phyloP scores from a whole-genome alignment of 768 basidiomycete genomes.

The Pholiota conissans region DNA sequence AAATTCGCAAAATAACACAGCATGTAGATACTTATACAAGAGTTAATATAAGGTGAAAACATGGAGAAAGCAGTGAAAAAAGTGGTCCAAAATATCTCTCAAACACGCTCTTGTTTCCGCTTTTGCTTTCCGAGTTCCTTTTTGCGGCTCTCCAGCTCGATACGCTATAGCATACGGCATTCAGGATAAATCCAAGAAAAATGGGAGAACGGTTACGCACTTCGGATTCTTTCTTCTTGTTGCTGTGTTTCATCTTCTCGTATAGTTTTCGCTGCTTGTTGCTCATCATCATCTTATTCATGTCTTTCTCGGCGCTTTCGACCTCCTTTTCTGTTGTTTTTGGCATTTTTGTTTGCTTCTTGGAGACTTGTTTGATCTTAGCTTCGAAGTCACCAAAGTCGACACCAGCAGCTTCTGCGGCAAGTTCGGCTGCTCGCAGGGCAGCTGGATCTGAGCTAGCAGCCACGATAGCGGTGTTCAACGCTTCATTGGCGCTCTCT shows the following conservation, averaged over 20 bases:
- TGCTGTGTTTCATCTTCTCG: slow-evolving; percentile 88
- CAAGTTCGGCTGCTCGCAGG: slow-evolving; percentile 85
- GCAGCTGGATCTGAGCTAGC: slow-evolving; percentile 56
- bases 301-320: slow-evolving; percentile 66
- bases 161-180: slow-evolving; percentile 42
- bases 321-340: slow-evolving; percentile 30
- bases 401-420: slow-evolving; percentile 86
- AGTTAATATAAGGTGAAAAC: slow-evolving; percentile 4
- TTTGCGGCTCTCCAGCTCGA: slow-evolving; percentile 59
- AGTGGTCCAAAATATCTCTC: slow-evolving; percentile 6
- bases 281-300: slow-evolving; percentile 98
- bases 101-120: slow-evolving; percentile 44
- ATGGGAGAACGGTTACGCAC: slow-evolving; percentile 42
- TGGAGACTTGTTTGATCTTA: slow-evolving; percentile 62
- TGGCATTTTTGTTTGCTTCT: slow-evolving; percentile 33
- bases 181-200: background rate
- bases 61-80: slow-evolving; percentile 3
- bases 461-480: slow-evolving; percentile 17
- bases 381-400: slow-evolving; percentile 80
- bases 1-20: background rate
- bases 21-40: slow-evolving; percentile 9
- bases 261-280: slow-evolving; percentile 92
- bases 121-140: slow-evolving; percentile 46
- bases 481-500: slow-evolving; percentile 11
- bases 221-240: slow-evolving; percentile 76